phyloP scores from a whole-genome alignment of 140 eudicot species.

The Senecio squalidus region DNA sequence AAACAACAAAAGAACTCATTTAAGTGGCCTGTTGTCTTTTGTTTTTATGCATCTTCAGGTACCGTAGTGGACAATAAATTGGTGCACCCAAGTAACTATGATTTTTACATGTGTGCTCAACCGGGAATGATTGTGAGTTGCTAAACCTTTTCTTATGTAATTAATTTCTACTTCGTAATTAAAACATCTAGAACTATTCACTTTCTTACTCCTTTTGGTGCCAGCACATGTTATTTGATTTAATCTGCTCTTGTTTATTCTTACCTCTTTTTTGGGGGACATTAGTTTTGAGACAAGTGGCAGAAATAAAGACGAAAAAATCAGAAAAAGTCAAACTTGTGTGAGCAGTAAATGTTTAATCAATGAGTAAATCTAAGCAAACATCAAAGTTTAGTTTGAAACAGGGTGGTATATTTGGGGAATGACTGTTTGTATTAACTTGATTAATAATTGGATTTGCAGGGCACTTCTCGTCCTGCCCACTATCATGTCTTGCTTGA shows the following conservation, averaged over 20 bases:
- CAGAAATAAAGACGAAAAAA: not conserved
- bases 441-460: no score
- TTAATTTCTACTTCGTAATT: not conserved
- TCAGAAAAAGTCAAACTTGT: not conserved
- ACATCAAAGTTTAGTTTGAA: no score
- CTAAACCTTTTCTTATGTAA: constrained; percentile 3
- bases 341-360: not conserved
- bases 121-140: constrained; percentile 93
- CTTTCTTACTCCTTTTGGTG: constrained; percentile 7
- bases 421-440: no score
- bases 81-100: constrained; percentile 89
- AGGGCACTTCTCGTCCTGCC: constrained; percentile 97
- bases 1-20: not conserved
- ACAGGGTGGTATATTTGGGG: no score
- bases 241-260: not conserved
- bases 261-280: not conserved
- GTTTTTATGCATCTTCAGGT: constrained; percentile 42
- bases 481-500: constrained; percentile 93
- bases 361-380: not conserved
- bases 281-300: not conserved
- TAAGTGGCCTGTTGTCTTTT: constrained; percentile 5
- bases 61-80: constrained; percentile 76
- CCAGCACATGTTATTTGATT: not conserved
- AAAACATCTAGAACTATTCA: constrained; percentile 1
- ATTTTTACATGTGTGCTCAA: constrained; percentile 90